phyloP scores from a whole-genome alignment of 192 early-diverging fungal species.

The Gamsiella multidivaricata region DNA sequence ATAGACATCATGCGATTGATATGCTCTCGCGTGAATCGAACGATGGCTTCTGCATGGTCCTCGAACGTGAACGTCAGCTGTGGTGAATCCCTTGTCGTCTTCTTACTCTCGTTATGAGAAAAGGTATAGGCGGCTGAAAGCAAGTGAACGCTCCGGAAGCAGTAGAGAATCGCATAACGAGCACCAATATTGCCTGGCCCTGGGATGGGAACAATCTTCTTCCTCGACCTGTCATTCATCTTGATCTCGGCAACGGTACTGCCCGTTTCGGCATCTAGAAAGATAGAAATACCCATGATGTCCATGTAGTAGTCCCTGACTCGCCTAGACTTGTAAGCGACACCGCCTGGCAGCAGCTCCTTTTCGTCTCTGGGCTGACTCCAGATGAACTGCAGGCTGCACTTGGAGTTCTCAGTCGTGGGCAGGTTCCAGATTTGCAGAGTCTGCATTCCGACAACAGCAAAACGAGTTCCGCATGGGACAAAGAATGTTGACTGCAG shows the following conservation, averaged over 20 bases:
- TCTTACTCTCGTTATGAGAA: conserved; percentile 23
- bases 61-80: conserved; percentile 38
- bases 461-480: conserved; percentile 28
- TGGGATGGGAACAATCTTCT: conserved; percentile 24
- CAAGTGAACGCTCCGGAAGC: conserved; percentile 46
- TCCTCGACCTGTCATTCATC: conserved; percentile 35
- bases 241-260: conserved; percentile 40
- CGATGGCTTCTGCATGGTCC: conserved; percentile 42
- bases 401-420: conserved; percentile 30
- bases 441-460: conserved; percentile 29
- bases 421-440: conserved; percentile 51
- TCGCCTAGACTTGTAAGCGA: conserved; percentile 5
- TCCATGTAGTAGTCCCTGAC: conserved; percentile 49
- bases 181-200: conserved; percentile 33
- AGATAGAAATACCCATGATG: conserved; percentile 3
- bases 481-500: conserved; percentile 33
- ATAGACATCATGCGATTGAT: conserved; percentile 52
- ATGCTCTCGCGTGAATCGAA: conserved; percentile 46
- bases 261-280: conserved; percentile 5
- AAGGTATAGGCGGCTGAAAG: conserved; percentile 32
- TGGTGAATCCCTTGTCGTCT: neutral
- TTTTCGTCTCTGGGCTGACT: conserved; percentile 42
- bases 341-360: conserved; percentile 1
- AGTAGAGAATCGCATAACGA: conserved; percentile 27
- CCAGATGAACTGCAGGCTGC: conserved; percentile 48